phyloP scores from a whole-genome alignment of 2,329 filamentous ascomycete genomes.

The Penicillium sp. region DNA sequence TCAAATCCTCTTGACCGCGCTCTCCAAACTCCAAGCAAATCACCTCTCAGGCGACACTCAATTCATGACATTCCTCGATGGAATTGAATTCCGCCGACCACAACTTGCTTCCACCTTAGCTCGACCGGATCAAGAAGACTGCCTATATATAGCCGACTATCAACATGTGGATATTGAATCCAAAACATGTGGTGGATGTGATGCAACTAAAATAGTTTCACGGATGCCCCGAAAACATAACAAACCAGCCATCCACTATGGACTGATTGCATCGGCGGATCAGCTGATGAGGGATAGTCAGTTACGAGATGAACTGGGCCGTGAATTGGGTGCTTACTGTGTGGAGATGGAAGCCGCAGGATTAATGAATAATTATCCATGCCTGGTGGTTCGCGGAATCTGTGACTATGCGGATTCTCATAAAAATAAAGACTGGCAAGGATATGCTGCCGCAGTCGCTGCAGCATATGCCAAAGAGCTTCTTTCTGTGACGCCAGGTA shows the following conservation, averaged over 20 bases:
- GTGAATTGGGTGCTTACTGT: not conserved
- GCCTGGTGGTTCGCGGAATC: no score
- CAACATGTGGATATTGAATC: not conserved
- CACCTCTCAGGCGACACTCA: no score
- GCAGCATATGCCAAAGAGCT: not conserved
- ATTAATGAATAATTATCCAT: no score
- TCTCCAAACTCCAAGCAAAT: not conserved
- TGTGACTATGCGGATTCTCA: no score
- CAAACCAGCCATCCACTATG: constrained; percentile 21
- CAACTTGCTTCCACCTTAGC: no score
- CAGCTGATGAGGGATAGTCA: constrained; percentile 14
- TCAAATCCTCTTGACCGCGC: not conserved
- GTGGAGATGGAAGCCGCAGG: not conserved
- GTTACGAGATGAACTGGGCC: not conserved
- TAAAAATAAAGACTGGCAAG: constrained; percentile 8
- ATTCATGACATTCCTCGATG: no score
- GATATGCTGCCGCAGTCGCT: not conserved
- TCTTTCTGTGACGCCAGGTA: no score
- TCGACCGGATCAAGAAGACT: no score
- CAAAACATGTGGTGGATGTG: not conserved
- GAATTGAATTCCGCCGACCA: no score
- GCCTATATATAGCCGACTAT: no score
- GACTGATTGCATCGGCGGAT: constrained; percentile 24
- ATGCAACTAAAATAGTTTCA: not conserved
- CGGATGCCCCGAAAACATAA: constrained; percentile 13